Base-by-base conservation (phyloP, 768 basidiomycete species). In the Strobilomyces dryophilus region DNA sequence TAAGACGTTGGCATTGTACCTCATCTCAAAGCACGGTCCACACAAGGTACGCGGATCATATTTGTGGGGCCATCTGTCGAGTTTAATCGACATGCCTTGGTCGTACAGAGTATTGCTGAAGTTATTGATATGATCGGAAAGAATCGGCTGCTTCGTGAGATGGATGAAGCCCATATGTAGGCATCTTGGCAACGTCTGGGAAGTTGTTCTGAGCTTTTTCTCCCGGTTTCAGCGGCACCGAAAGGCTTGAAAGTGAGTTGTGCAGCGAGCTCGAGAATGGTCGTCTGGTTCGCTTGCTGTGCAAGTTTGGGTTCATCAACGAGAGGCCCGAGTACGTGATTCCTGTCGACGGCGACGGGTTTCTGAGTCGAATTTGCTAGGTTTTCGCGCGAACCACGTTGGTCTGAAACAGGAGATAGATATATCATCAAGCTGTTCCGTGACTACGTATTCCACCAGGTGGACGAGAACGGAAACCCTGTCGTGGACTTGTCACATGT, bases 341-440 rank as follows among this genome's bases (percentile, higher is more conserved):
- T 51, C 48, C 21, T 3, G n/a, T 39, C 18, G 17, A 14, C 9
- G 39, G 18, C 4, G 29, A 31, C 9, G 6, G 29, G 32, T 49
- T 50, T 34, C 47, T 57, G 27, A 61, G 5, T 7, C n/a, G 43
- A 51, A 32, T 3, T 35, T n/a, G n/a, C 41, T 20, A 95, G 93
- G 62, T 97, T 97, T 62, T 88, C 94, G n/a, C 86, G 89, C 39
- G 95, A 98, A 63, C 84, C 91, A 2, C 81, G 95, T 3, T 99
- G 97, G 97, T 94, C 95, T 12, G 97, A 99, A 66, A 98, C 97
- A 0, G 97, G 97, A 2, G 97, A 99, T 65, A 77, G 95, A 55
- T 99, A 99, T 68, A 92, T 98, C 66, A 81, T 99, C 76, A 98
- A 97, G 76, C 80, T 99, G 43, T 98, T 99, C 79, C 82, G 97